Evolutionary conservation across 768 basidiomycete genomes (phyloP), one percentile per base, ranked within the genome.

Genomic region (Hortiboletus campestris): DNA sequence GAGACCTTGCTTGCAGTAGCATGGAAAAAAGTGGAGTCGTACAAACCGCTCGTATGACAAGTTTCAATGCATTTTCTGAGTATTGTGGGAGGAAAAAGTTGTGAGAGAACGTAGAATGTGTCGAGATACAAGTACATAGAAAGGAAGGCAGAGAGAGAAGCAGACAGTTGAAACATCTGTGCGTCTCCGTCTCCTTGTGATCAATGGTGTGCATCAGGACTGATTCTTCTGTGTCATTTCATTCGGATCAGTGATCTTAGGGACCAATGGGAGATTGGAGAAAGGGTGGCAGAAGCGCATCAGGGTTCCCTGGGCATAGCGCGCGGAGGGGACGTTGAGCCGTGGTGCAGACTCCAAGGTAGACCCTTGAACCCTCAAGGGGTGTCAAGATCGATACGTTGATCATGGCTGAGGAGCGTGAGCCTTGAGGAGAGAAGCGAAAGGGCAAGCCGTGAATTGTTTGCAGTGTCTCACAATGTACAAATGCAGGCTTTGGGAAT

Each of bases 321-420:
- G 49, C 74, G 55, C 34, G 40, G 35, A 57, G n/a, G 70, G 73
- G 34, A 64, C 43, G 55, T 66, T 17, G 70, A 75, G 39, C 53
- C 69, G 54, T 46, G 63, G 59, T 46, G 59, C 61, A 6, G 64
- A 74, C 40, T 74, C 75, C 0, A 65, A 73, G 32, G 66, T 68
- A 0, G 76, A 84, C 52, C 83, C 84, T 12, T 64, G 71, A 84
- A 57, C 84, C 84, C 0, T 83, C 82, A 0, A 69, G 76, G 38
- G 83, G 84, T 0, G 84, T 83, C 1, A 67, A 79, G 63, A 75
- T 83, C n/a, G 84, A 86, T 62, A 79, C 80, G 4, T 71, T 84
- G 58, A 68, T 85, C 19, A 74, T 80, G 70, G 63, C 63, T 3
- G 82, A 83, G 53, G 84, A 86, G 19, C 75, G 77, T 49, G 78